phyloP scores from a whole-genome alignment of 2,329 filamentous ascomycete genomes.

The Dactylonectria macrodidyma region DNA sequence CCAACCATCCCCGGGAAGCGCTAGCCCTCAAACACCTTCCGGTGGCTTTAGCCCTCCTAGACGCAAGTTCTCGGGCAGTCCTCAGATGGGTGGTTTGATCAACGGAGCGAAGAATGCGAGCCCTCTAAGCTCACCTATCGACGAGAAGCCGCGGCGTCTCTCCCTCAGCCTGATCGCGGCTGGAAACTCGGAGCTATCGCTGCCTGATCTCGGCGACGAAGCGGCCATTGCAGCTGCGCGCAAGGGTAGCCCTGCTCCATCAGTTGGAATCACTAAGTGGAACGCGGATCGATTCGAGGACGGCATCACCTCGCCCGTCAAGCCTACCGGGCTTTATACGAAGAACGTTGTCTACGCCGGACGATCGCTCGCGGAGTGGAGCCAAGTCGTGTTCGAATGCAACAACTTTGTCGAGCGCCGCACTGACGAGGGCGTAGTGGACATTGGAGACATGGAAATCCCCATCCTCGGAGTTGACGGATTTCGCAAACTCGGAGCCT shows the following conservation, averaged over 20 bases:
- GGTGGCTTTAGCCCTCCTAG: slow-evolving; percentile 60
- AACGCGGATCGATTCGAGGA: slow-evolving; percentile 43
- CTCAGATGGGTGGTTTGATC: slow-evolving; percentile 61
- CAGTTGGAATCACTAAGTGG: slow-evolving; percentile 38
- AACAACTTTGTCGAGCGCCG: slow-evolving; percentile 86
- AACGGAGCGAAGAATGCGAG: slow-evolving; percentile 67
- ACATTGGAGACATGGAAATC: slow-evolving; percentile 76
- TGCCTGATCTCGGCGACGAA: slow-evolving; percentile 39
- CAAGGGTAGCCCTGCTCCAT: slow-evolving; percentile 30
- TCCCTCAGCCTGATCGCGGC: slow-evolving; percentile 37
- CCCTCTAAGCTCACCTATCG: slow-evolving; percentile 52
- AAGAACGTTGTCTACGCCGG: slow-evolving; percentile 75
- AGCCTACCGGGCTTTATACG: slow-evolving; percentile 62
- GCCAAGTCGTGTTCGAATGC: slow-evolving; percentile 80
- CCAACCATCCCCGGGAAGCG: slow-evolving; percentile 56
- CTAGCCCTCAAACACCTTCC: slow-evolving; percentile 56
- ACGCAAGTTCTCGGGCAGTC: slow-evolving; percentile 63
- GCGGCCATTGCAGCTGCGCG: slow-evolving; percentile 21
- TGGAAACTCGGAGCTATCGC: slow-evolving; percentile 40
- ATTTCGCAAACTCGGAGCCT: slow-evolving; percentile 56
- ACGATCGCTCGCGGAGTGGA: slow-evolving; percentile 84
- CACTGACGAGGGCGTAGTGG: slow-evolving; percentile 79
- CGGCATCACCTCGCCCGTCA: slow-evolving; percentile 58
- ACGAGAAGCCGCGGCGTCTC: slow-evolving; percentile 45
- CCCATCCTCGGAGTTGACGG: slow-evolving; percentile 59